Evolutionary conservation across 495 filamentous ascomycete species (phyloP).

Genomic region (Penicillium desertorum): DNA sequence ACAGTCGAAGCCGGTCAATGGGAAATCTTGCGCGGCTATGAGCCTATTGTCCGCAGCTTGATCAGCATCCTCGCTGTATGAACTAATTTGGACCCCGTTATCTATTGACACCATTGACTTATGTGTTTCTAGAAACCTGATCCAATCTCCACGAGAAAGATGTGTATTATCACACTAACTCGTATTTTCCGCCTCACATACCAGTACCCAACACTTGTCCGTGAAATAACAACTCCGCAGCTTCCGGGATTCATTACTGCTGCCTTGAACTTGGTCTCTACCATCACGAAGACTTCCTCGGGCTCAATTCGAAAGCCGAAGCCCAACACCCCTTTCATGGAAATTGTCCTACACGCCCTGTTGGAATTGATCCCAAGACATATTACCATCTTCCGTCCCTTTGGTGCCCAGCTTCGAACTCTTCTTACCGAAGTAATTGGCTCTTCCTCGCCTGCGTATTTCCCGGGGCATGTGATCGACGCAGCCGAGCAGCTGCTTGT

Average conservation of each 20-base stretch:
- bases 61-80: slow-evolving; percentile 67
- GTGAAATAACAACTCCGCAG: slow-evolving; percentile 83
- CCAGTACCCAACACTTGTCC: slow-evolving; percentile 74
- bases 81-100: neutral
- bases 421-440: slow-evolving; percentile 52
- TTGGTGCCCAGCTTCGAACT: slow-evolving; percentile 61
- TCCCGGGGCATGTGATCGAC: slow-evolving; percentile 49
- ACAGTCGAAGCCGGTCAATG: slow-evolving; percentile 76
- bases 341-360: slow-evolving; percentile 64
- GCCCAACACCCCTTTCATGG: slow-evolving; percentile 49
- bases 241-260: slow-evolving; percentile 70
- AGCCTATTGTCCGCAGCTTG: slow-evolving; percentile 70
- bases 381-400: slow-evolving; percentile 76
- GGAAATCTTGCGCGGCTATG: slow-evolving; percentile 68
- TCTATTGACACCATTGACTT: slow-evolving; percentile 10
- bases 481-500: slow-evolving; percentile 61
- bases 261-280: slow-evolving; percentile 66
- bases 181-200: slow-evolving; percentile 81
- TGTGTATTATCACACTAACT: slow-evolving; percentile 71
- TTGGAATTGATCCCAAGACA: slow-evolving; percentile 69
- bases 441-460: slow-evolving; percentile 31
- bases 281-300: slow-evolving; percentile 32
- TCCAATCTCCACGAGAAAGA: slow-evolving; percentile 65
- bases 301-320: slow-evolving; percentile 46
- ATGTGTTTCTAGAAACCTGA: slow-evolving; percentile 62